Base-by-base conservation (phyloP, 305 asterid genomes). In the Lippia alba region DNA sequence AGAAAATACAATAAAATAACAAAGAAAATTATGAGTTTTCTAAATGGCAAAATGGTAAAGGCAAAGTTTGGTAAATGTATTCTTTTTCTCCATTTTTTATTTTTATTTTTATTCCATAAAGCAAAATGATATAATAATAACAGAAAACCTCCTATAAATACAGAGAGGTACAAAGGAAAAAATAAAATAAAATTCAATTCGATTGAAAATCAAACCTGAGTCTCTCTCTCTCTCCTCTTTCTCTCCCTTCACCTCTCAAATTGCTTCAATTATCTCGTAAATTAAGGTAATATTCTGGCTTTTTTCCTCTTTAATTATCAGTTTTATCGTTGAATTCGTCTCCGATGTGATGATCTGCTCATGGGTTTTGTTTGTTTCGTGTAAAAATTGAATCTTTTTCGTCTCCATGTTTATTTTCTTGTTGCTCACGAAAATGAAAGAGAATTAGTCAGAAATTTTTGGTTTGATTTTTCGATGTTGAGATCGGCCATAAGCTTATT, bases 281-380 rank as follows among this genome's bases (percentile, higher is more conserved):
- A 46, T 74, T 61, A 50, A 82, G 81, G 86, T 74, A 72, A 8
- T 55, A 24, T 73, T 62, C n/a, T 66, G 39, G 53, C 66, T 20
- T 56, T 4, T 66, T 51, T 30, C 24, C 9, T 34, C 44, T 46
- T n/a, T 7, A 70, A 58, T 71, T 61, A 12, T 36, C 45, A 12
- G 24, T 40, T 72, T 33, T 34, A 0, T 10, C 34, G 12, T 45
- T 33, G 12, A 53, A 54, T 44, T 53, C 19, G 62, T 48, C 24
- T 49, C 63, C 51, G 78, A 30, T 64, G 30, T 24, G 8, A 30
- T 65, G 56, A 80, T 69, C 72, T 57, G 66, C 69, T 44, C 15
- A 51, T 8, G 71, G 66, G 67, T 60, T 73, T 64, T 59, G 72
- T 65, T 56, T 34, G 30, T 65, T 65, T 61, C 17, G 66, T 33